Conservation (phyloP, 2,329 filamentous ascomycete species). For the Ascochyta pisi region DNA sequence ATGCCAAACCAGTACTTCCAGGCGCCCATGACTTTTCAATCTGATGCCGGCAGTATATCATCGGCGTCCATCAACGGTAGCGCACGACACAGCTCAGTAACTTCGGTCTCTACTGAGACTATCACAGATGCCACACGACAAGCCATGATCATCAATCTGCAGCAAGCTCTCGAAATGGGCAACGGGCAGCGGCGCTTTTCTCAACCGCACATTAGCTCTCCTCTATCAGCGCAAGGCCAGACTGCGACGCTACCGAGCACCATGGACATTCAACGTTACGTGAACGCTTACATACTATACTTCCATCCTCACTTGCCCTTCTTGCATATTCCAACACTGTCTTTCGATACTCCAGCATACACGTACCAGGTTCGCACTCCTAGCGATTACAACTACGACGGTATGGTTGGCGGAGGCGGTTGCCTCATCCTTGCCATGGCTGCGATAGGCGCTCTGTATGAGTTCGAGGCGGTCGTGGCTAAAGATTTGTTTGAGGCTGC, state of each 20-base stretch:
- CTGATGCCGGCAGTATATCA: constrained; percentile 67
- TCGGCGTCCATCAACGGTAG: constrained; percentile 75
- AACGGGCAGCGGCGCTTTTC: constrained; percentile 64
- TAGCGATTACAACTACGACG: constrained; percentile 60
- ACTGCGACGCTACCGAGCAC: constrained; percentile 75
- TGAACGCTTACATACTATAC: constrained; percentile 86
- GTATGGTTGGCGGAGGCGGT: constrained; percentile 76
- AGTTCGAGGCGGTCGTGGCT: constrained; percentile 79
- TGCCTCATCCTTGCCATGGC: constrained; percentile 89
- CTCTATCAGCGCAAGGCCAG: constrained; percentile 53
- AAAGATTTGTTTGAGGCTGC: constrained; percentile 89
- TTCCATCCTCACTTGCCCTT: constrained; percentile 97
- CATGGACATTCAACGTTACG: constrained; percentile 85
- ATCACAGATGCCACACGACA: constrained; percentile 72
- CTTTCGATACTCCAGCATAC: constrained; percentile 80
- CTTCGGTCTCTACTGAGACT: constrained; percentile 67
- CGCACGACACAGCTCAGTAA: constrained; percentile 65
- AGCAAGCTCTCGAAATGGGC: constrained; percentile 64
- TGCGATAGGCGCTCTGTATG: constrained; percentile 85
- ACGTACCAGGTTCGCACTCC: constrained; percentile 66
- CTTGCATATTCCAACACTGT: constrained; percentile 86
- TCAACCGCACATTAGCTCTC: constrained; percentile 63
- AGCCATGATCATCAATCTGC: constrained; percentile 66
- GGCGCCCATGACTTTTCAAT: constrained; percentile 71
- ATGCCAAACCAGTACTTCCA: constrained; percentile 67